Conservation (phyloP, 345 rosid genomes). For the Kernera saxatilis region DNA sequence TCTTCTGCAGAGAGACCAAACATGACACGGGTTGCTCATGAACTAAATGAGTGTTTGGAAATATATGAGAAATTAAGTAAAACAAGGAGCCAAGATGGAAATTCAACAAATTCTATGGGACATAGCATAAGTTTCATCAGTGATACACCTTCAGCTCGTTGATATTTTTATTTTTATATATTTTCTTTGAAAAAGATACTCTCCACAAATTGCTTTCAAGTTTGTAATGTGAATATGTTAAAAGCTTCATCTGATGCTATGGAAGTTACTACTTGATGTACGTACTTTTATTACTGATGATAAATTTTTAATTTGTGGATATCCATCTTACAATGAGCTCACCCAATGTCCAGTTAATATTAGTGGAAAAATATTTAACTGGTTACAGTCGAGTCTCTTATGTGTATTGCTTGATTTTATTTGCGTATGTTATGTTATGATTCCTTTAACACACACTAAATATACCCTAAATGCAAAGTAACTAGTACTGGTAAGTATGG, state of each 20-base stretch:
- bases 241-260: background rate
- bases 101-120: background rate
- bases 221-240: background rate
- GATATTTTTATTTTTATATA: background rate
- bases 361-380: no score
- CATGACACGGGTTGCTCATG: slow-evolving; percentile 26
- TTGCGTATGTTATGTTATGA: no score
- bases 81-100: background rate
- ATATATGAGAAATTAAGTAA: background rate
- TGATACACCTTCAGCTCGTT: slow-evolving; percentile 14
- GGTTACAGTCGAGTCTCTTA: no score
- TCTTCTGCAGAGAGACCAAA: slow-evolving; percentile 21
- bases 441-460: no score
- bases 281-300: no score
- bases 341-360: no score
- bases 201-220: background rate
- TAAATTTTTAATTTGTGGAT: no score
- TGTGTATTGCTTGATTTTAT: no score
- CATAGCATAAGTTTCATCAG: background rate
- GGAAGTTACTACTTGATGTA: no score
- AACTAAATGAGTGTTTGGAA: slow-evolving; percentile 19
- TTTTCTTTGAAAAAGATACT: background rate
- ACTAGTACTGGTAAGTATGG: no score
- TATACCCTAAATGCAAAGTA: no score
- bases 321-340: no score